These are phyloP conservation scores for Chlorophyllum brunneum DNA, from an alignment of 768 basidiomycete genomes.

Conservation along the genomic window DNA sequence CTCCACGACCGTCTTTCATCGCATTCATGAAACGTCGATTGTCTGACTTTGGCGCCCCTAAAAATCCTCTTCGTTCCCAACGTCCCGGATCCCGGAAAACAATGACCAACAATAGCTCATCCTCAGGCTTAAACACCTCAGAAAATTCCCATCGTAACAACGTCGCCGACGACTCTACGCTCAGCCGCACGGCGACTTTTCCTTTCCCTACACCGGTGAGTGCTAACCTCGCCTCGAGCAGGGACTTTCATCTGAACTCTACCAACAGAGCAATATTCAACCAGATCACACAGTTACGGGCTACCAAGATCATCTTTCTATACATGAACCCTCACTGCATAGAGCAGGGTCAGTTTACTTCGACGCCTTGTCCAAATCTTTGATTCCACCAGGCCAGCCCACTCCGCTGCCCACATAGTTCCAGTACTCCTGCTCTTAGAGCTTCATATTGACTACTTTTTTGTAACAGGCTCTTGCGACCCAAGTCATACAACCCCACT, in stretches of 20 bases:
- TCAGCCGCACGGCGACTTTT: not conserved
- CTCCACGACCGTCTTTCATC: constrained; percentile 15
- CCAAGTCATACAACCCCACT: constrained; percentile 43
- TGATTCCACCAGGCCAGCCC: not conserved
- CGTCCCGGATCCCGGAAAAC: constrained; percentile 4
- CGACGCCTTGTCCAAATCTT: constrained; percentile 2
- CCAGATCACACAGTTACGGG: not conserved
- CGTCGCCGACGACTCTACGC: not conserved
- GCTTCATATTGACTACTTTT: constrained; percentile 13
- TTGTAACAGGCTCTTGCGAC: constrained; percentile 55
- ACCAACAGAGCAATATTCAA: too few relatives aligned
- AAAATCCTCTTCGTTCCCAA: too few relatives aligned
- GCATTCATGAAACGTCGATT: constrained; percentile 26
- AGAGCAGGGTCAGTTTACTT: constrained; percentile 48
- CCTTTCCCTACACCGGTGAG: too few relatives aligned
- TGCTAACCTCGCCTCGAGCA: too few relatives aligned
- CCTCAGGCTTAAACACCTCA: too few relatives aligned
- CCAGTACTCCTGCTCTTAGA: too few relatives aligned
- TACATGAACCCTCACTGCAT: constrained; percentile 39
- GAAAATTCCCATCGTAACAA: constrained; percentile 17
- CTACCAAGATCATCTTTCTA: not conserved
- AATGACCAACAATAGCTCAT: too few relatives aligned
- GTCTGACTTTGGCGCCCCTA: constrained; percentile 20
- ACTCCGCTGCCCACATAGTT: too few relatives aligned
- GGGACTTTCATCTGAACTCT: too few relatives aligned